A percentile compares a stretch with the other conserved stretches of the same genome.
These are phyloP conservation scores for Astrocystis sublimbata DNA, from an alignment of 495 filamentous ascomycete species.

Conservation along the genomic window DNA sequence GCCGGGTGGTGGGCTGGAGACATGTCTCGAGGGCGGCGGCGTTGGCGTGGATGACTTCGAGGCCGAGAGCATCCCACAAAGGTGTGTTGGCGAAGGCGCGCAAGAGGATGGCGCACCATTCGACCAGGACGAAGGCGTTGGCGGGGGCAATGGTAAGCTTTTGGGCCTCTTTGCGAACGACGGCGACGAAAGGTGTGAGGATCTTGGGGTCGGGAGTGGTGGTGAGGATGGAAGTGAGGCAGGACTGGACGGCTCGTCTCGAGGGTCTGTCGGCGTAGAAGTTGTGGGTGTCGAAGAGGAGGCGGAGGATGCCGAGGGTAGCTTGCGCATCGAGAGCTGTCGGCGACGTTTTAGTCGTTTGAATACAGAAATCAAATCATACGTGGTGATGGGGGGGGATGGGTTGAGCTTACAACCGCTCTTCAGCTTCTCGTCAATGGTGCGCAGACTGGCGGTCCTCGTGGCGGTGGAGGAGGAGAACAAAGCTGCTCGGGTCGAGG, in stretches of 20 bases:
- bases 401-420: constrained; percentile 41
- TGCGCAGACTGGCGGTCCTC: constrained; percentile 45
- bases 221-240: constrained; percentile 63
- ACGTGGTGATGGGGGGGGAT: neutral
- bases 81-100: constrained; percentile 56
- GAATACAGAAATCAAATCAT: too few species aligned
- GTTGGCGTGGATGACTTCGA: constrained; percentile 60
- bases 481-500: constrained; percentile 38
- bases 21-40: constrained; percentile 77
- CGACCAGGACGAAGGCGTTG: constrained; percentile 84
- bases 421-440: constrained; percentile 49
- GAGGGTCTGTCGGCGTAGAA: constrained; percentile 85
- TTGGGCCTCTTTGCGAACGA: constrained; percentile 61
- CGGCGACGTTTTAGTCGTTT: constrained; percentile 4
- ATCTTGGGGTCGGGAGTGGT: constrained; percentile 52
- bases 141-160: constrained; percentile 74
- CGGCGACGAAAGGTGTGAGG: constrained; percentile 61
- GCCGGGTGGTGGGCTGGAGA: constrained; percentile 59
- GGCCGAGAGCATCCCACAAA: constrained; percentile 65
- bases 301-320: constrained; percentile 53
- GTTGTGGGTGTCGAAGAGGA: constrained; percentile 82
- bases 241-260: constrained; percentile 74
- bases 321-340: constrained; percentile 44
- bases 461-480: constrained; percentile 51
- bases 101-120: constrained; percentile 81